Conservation (phyloP, 78 protist species). For the Mastigamoeba balamuthi region DNA sequence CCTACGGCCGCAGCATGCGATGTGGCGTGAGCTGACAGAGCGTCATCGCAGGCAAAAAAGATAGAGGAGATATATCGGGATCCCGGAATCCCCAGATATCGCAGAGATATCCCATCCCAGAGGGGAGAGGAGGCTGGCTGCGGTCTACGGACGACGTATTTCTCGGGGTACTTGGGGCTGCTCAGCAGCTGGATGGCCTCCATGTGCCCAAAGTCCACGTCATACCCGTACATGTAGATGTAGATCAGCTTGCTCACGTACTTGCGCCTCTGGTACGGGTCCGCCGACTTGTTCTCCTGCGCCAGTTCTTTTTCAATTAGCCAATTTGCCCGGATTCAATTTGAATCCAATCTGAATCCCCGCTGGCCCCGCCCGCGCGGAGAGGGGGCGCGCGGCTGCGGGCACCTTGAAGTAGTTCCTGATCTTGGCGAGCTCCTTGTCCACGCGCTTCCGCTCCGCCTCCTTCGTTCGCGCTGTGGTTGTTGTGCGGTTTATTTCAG, state of each 20-base stretch:
- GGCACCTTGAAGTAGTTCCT: slow-evolving; percentile 41
- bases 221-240: slow-evolving; percentile 93
- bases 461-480: slow-evolving; percentile 47
- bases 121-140: background rate
- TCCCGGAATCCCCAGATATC: background rate
- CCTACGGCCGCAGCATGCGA: slow-evolving; percentile 24
- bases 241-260: slow-evolving; percentile 94
- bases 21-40: background rate
- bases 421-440: slow-evolving; percentile 58
- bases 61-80: background rate
- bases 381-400: background rate
- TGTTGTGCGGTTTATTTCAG: no score
- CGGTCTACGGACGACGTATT: slow-evolving; percentile 60
- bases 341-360: background rate
- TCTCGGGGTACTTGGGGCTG: slow-evolving; percentile 75
- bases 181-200: slow-evolving; percentile 90
- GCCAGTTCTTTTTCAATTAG: background rate
- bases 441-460: slow-evolving; percentile 37
- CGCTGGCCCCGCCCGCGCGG: background rate
- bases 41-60: no score
- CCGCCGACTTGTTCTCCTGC: slow-evolving; percentile 21
- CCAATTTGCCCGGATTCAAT: slow-evolving; percentile 12
- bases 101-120: background rate
- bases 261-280: slow-evolving; percentile 82
- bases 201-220: slow-evolving; percentile 97